Base-by-base conservation (phyloP, 306 rosid species). In the Malus fusca region DNA sequence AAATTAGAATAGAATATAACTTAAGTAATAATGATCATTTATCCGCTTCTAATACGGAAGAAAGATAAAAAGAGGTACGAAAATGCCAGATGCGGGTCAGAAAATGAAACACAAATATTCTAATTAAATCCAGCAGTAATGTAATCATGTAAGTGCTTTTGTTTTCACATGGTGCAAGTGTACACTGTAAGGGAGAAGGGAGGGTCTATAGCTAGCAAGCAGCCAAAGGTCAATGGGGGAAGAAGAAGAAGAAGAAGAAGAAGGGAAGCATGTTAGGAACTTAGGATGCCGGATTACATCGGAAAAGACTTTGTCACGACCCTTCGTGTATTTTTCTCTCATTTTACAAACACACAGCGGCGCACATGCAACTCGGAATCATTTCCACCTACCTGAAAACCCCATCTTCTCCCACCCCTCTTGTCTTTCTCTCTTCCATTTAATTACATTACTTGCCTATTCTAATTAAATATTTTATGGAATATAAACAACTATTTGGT, bases 351-450 rank as follows among this genome's bases (percentile, higher is more conserved):
- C 64, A 77, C 62, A 11, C 60, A 55, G 63, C 60, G 19, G 62
- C 78, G 88, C 96, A 89, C 95, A 93, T 90, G 94, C 79, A 83
- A 43, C 55, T 23, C 43, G 52, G 82, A 85, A 88, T 83, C 86
- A 81, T 89, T 89, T 86, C 90, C 90, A 85, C 76, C 91, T 78
- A 86, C 81, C 82, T 78, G 82, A 82, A 84, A 72, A 82, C 82
- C 73, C 73, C 72, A 68, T 69, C 74, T 73, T 70, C 84, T 70
- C 77, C 83, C 71, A 76, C 81, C 60, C 68, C 59, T 19, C 70
- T 73, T 51, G 44, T 64, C 66, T 52, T 68, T 43, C 46, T 28
- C 55, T 60, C 43, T 63, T 30, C 48, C 23, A 28, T 42, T 42
- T 42, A 2, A 42, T 42, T 42, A 9, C 44, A 42, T 42, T 2